These are phyloP conservation scores for Dactylis glomerata DNA, from an alignment of 176 grass and related monocot genomes.

Conservation along the genomic window DNA sequence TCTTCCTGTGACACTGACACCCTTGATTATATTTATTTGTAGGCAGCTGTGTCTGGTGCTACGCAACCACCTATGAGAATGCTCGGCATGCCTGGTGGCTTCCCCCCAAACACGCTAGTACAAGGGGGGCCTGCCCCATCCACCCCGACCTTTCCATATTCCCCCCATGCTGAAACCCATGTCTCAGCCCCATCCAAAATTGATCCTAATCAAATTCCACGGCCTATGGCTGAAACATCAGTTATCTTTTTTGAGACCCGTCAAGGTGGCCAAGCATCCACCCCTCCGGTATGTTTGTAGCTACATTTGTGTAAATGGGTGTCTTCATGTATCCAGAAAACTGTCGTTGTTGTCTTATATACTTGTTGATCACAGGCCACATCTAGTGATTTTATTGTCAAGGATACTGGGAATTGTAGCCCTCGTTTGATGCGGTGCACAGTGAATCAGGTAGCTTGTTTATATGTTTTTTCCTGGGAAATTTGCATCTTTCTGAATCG, in stretches of 20 bases:
- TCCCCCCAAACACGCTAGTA: background rate
- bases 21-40: background rate
- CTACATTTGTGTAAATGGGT: background rate
- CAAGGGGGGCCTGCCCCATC: background rate
- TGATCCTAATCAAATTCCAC: constrained; percentile 76
- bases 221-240: constrained; percentile 53
- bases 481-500: too few relatives aligned
- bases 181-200: constrained; percentile 67
- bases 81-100: constrained; percentile 34
- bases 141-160: constrained; percentile 50
- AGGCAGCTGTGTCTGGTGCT: constrained; percentile 17
- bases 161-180: constrained; percentile 55
- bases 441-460: constrained; percentile 61
- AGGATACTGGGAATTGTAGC: constrained; percentile 75
- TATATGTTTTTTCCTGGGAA: background rate
- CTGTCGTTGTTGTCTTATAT: too few relatives aligned
- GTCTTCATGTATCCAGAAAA: background rate
- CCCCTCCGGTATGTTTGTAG: constrained; percentile 57
- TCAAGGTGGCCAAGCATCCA: constrained; percentile 59
- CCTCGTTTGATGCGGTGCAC: constrained; percentile 82
- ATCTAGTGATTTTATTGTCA: constrained; percentile 70
- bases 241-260: constrained; percentile 58
- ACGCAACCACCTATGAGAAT: constrained; percentile 23
- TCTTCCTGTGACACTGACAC: too few relatives aligned
- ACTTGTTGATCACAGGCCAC: constrained; percentile 41